Conservation (phyloP, 2,329 filamentous ascomycete genomes). For the Juglanconis sp. region DNA sequence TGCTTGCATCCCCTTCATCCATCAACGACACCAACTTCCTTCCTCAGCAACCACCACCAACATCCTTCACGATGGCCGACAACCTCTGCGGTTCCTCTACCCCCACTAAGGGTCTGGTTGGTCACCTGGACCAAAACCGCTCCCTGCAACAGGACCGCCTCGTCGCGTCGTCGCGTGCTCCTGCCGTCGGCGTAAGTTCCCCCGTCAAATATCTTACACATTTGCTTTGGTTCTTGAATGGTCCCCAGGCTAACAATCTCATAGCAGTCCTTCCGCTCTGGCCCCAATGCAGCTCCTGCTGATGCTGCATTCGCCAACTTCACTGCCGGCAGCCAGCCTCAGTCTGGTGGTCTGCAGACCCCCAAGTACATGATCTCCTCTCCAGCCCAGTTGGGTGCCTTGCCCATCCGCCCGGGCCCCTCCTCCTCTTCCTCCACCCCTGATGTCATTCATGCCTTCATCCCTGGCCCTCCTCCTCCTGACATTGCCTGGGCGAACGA, state of each 20-base stretch:
- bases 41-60: conserved; percentile 1
- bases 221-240: background rate
- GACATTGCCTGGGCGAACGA: background rate
- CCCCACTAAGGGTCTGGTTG: conserved; percentile 69
- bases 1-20: background rate
- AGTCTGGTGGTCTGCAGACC: background rate
- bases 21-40: background rate
- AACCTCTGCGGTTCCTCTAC: conserved; percentile 70
- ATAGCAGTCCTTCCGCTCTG: conserved; percentile 5
- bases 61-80: conserved; percentile 34
- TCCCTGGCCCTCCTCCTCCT: background rate
- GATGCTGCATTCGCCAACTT: conserved; percentile 13
- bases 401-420: background rate
- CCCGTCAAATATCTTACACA: too few relatives aligned
- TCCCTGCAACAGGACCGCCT: conserved; percentile 72
- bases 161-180: conserved; percentile 19
- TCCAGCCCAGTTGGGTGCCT: background rate
- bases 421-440: background rate
- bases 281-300: conserved; percentile 2
- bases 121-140: conserved; percentile 65
- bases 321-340: background rate
- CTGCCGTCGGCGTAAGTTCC: conserved; percentile 21
- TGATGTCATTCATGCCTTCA: background rate
- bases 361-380: too few relatives aligned
- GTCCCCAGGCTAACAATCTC: conserved; percentile 19